Percentiles rank a stretch among this genome's conserved stretches.
Conservation (phyloP, 352 stramenopile genomes). For the Pythium grandisporangium region DNA sequence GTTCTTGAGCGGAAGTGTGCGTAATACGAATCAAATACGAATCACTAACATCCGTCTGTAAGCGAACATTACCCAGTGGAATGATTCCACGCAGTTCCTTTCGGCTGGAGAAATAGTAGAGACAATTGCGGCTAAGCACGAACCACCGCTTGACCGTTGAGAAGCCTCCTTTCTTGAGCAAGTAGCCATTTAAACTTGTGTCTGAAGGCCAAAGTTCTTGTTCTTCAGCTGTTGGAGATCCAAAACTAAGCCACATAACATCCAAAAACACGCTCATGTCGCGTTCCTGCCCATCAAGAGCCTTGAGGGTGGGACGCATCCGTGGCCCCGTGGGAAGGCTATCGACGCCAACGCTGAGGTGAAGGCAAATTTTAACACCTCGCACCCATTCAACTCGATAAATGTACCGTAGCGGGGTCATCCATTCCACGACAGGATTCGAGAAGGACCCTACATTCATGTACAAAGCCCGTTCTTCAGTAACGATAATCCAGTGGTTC, state of each 20-base stretch:
- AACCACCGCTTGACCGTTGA: conserved; percentile 81
- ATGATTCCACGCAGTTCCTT: conserved; percentile 84
- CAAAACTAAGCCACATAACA: conserved; percentile 86
- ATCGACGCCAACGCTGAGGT: conserved; percentile 79
- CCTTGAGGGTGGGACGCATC: conserved; percentile 53
- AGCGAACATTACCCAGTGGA: conserved; percentile 60
- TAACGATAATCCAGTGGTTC: conserved; percentile 83
- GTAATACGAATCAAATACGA: conserved; percentile 64
- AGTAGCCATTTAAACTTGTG: conserved; percentile 77
- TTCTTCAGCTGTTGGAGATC: conserved; percentile 67
- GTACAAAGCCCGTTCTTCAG: conserved; percentile 77
- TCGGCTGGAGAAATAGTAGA: conserved; percentile 82
- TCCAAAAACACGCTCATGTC: conserved; percentile 85
- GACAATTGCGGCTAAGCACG: conserved; percentile 79
- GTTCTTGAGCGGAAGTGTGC: conserved; percentile 38
- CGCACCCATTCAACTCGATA: conserved; percentile 75
- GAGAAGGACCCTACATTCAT: conserved; percentile 76
- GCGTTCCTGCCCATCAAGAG: conserved; percentile 62
- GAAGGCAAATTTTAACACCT: conserved; percentile 48
- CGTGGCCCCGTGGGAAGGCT: conserved; percentile 75
- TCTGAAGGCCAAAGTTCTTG: conserved; percentile 86
- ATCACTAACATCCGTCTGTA: conserved; percentile 50
- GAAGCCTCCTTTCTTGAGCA: conserved; percentile 79
- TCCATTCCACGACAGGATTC: conserved; percentile 81
- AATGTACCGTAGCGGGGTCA: conserved; percentile 82